Conservation (phyloP, 2,329 filamentous ascomycete species). For the Monosporascus sp. region DNA sequence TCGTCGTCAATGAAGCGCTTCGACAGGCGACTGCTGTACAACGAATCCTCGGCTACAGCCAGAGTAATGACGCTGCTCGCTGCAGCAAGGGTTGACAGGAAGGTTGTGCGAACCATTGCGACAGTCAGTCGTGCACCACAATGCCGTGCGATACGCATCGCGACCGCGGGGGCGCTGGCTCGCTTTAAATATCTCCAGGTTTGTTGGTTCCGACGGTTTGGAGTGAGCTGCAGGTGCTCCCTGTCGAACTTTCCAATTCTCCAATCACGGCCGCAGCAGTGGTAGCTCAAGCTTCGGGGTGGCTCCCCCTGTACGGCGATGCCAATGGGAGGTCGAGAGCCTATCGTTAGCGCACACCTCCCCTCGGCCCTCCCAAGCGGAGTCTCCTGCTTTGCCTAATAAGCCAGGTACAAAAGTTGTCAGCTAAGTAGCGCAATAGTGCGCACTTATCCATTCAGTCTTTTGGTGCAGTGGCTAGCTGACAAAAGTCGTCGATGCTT, state of each 20-base stretch:
- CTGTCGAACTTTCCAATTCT: not conserved
- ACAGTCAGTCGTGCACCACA: not conserved
- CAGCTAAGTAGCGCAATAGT: no score
- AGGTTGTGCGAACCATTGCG: conserved; percentile 12
- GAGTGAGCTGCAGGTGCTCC: no score
- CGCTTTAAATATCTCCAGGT: not conserved
- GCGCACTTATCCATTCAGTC: no score
- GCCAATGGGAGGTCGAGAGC: not conserved
- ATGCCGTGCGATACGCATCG: not conserved
- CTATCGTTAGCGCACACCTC: not conserved
- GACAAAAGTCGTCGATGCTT: not conserved
- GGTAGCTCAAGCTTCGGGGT: not conserved
- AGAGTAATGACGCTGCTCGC: conserved; percentile 7
- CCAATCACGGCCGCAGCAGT: not conserved
- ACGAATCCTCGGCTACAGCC: conserved; percentile 36
- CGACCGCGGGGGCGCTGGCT: not conserved
- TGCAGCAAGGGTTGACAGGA: conserved; percentile 10
- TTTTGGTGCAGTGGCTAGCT: no score
- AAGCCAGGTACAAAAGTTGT: not conserved
- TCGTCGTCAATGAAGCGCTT: conserved; percentile 45
- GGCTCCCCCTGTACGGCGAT: no score
- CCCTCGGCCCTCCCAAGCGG: not conserved
- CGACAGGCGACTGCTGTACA: conserved; percentile 42
- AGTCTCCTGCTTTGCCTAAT: not conserved
- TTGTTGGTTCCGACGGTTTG: not conserved